Evolutionary conservation across 164 flowering plant species (phyloP).

Genomic region (Vitis cinerea): DNA sequence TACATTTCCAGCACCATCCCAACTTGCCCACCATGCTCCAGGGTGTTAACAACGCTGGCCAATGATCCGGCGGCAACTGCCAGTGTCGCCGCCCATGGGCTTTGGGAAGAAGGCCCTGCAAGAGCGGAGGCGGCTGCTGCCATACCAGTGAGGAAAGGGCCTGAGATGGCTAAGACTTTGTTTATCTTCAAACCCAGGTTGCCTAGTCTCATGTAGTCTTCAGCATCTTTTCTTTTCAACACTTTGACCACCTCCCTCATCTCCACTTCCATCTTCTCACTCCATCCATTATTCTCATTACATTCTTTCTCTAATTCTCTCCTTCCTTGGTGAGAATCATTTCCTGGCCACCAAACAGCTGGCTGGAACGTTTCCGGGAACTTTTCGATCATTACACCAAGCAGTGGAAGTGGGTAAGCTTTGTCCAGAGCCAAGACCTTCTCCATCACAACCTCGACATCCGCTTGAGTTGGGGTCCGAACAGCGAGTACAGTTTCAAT

Average conservation of each 20-base stretch:
- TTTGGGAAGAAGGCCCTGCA: constrained; percentile 14
- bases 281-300: constrained; percentile 45
- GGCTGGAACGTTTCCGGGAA: constrained; percentile 31
- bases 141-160: constrained; percentile 52
- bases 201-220: constrained; percentile 43
- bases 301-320: too few relatives aligned
- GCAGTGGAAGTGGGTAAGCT: constrained; percentile 43
- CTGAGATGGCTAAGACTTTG: constrained; percentile 43
- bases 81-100: constrained; percentile 20
- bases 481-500: constrained; percentile 37
- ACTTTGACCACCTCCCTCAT: constrained; percentile 49
- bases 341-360: constrained; percentile 6
- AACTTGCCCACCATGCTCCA: constrained; percentile 59
- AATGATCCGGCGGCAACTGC: constrained; percentile 47
- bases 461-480: constrained; percentile 21
- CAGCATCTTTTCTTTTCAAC: constrained; percentile 38
- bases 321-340: neutral
- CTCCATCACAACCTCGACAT: constrained; percentile 41
- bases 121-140: constrained; percentile 47
- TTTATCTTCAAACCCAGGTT: constrained; percentile 44
- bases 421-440: constrained; percentile 31
- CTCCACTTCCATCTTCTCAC: constrained; percentile 42
- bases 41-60: constrained; percentile 28
- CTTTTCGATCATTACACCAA: constrained; percentile 41
- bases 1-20: constrained; percentile 68